These are phyloP conservation scores for Capsicum rhomboideum DNA, from an alignment of 257 asterid species.

Conservation along the genomic window DNA sequence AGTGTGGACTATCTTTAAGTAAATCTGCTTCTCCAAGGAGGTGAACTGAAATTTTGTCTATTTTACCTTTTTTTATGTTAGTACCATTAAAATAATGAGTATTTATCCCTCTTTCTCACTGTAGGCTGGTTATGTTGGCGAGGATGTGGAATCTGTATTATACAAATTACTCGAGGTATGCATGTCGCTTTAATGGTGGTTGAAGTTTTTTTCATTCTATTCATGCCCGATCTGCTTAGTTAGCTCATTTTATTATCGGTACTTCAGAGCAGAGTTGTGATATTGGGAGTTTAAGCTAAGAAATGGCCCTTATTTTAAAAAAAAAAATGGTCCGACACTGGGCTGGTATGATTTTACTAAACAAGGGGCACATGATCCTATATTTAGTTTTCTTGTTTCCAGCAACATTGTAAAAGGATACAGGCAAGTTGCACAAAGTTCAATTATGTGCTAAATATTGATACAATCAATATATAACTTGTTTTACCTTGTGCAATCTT, in stretches of 20 bases:
- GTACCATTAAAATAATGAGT: background rate
- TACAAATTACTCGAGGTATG: conserved; percentile 76
- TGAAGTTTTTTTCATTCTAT: background rate
- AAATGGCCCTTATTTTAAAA: background rate
- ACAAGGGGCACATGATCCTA: background rate
- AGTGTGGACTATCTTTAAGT: background rate
- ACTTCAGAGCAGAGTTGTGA: background rate
- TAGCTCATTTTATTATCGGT: background rate
- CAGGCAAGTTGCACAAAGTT: background rate
- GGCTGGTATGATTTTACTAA: background rate
- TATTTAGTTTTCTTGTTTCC: background rate
- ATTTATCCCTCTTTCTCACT: background rate
- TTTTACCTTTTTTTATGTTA: background rate
- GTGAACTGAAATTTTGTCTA: background rate
- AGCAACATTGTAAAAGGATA: background rate
- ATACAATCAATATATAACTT: background rate
- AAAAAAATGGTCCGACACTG: background rate
- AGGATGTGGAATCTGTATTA: conserved; percentile 87
- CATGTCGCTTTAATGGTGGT: background rate
- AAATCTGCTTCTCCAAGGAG: background rate
- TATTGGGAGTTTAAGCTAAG: background rate
- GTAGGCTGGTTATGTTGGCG: conserved; percentile 97
- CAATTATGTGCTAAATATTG: background rate
- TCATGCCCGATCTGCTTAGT: background rate
- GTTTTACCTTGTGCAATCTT: background rate